Conservation (phyloP, 1,284 basidiomycete genomes). For the Albatrellus sp. region DNA sequence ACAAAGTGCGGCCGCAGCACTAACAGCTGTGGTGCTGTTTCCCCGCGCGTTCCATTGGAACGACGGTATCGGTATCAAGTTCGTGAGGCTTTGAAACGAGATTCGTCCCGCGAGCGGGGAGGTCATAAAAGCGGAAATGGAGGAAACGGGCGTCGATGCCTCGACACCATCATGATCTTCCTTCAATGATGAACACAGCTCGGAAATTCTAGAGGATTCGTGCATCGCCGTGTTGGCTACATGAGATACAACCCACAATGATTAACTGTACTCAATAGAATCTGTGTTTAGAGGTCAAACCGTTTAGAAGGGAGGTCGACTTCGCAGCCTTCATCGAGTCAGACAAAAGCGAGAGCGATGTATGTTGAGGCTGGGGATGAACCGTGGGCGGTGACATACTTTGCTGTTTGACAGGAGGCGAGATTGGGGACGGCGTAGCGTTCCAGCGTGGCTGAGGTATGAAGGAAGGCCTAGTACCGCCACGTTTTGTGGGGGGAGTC, state of each 20-base stretch:
- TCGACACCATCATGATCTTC: conserved; percentile 12
- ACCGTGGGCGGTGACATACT: conserved; percentile 15
- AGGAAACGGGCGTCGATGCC: conserved; percentile 10
- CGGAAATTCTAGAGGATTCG: not conserved
- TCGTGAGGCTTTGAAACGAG: conserved; percentile 35
- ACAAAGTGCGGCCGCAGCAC: conserved; percentile 16
- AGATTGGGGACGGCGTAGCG: conserved; percentile 9
- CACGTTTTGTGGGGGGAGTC: conserved; percentile 37
- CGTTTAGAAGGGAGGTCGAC: conserved; percentile 18
- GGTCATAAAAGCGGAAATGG: conserved; percentile 31
- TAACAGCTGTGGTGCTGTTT: conserved; percentile 8
- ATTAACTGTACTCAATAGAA: conserved; percentile 40
- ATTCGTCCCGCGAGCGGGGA: conserved; percentile 38
- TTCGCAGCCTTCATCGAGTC: not conserved
- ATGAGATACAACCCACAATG: conserved; percentile 20
- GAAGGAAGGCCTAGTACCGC: conserved; percentile 31
- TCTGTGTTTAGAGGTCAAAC: conserved; percentile 39
- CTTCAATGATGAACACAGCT: conserved; percentile 9
- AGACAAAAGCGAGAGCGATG: not conserved
- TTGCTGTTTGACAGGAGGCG: conserved; percentile 14
- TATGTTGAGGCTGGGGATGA: conserved; percentile 9
- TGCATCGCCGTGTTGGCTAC: not conserved
- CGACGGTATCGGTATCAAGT: conserved; percentile 44
- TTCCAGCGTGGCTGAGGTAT: conserved; percentile 35
- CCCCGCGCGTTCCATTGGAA: conserved; percentile 26